Evolutionary conservation across 2,329 filamentous ascomycete genomes (phyloP), one percentile per base, ranked within the genome.

Genomic region (Epichloe uncinata): DNA sequence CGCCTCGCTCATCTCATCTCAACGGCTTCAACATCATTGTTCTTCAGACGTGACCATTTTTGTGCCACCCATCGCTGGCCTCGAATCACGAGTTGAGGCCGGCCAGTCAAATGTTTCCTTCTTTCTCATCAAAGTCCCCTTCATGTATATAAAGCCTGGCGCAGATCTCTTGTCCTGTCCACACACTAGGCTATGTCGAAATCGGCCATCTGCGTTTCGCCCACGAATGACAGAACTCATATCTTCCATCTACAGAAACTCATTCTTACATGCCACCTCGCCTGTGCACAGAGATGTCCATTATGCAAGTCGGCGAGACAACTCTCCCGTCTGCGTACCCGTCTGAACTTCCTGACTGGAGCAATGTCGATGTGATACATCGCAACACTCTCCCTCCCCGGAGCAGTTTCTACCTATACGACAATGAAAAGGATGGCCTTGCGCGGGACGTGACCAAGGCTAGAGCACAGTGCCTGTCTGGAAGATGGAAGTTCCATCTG

Each of bases 351-450:
- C 78, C 78, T 0, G 78, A 83, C 59, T 83, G 78, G 77, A 78
- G 71, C 60, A 83, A 83, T 56, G 69, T 81, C 50, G 59, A 70
- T 4, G 67, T 83, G 33, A 68, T 83, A 15, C 80, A 82, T 59
- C 74, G 72, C 54, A 80, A 80, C 55, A 78, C 75, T 1, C 67
- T 83, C 5, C 66, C 74, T 8, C 73, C 4, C 4, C 72, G 79
- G 50, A 73, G 75, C 45, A 69, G 76, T 55, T 82, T 81, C 58
- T 73, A 74, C 58, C 63, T 76, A 26, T 81, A 77, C 57, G 58
- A 69, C 37, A 68, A 60, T 13, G 71, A 74, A 51, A 57, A 65
- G 1, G 71, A 75, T 58, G 77, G 78, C 1, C 61, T 81, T 12
- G 60, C 62, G 16, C 61, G 62, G 40, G 67, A 74, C 52, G 60